Evolutionary conservation across 2,329 filamentous ascomycete genomes (phyloP).

Genomic region (Zymoseptoria tritici): DNA sequence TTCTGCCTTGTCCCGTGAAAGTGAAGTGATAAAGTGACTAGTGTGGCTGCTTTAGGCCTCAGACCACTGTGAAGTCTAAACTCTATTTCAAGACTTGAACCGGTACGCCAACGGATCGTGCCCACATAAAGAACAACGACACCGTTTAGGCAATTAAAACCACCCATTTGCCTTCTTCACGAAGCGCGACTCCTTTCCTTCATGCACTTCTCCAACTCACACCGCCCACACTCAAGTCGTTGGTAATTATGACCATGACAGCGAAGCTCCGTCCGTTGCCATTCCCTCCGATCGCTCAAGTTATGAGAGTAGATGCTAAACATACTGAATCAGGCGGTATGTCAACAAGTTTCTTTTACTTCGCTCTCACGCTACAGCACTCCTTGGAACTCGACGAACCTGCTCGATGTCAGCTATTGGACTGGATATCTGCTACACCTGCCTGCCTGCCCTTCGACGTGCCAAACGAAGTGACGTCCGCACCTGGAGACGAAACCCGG

Average conservation of each 20-base stretch:
- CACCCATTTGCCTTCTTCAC: not conserved
- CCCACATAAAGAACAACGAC: not conserved
- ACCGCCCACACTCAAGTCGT: not conserved
- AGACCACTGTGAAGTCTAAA: not conserved
- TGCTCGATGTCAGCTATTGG: not conserved
- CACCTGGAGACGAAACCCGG: not conserved
- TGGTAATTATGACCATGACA: not conserved
- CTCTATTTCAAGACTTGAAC: not conserved
- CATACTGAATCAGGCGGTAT: not conserved
- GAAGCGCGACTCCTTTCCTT: not conserved
- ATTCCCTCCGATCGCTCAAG: not conserved
- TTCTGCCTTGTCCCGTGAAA: not conserved
- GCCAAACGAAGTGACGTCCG: not conserved
- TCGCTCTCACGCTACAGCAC: not conserved
- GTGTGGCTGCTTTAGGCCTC: not conserved
- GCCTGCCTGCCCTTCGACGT: conserved; percentile 1
- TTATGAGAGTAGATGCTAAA: not conserved
- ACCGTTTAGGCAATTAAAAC: not conserved
- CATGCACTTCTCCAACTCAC: not conserved
- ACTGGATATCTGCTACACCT: not conserved
- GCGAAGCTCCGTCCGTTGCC: not conserved
- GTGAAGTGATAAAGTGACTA: not conserved
- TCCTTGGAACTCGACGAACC: not conserved
- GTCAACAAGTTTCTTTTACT: not conserved
- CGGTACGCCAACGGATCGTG: not conserved